Evolutionary conservation across 495 filamentous ascomycete species (phyloP).

Genomic region (Lepidopterella palustris): DNA sequence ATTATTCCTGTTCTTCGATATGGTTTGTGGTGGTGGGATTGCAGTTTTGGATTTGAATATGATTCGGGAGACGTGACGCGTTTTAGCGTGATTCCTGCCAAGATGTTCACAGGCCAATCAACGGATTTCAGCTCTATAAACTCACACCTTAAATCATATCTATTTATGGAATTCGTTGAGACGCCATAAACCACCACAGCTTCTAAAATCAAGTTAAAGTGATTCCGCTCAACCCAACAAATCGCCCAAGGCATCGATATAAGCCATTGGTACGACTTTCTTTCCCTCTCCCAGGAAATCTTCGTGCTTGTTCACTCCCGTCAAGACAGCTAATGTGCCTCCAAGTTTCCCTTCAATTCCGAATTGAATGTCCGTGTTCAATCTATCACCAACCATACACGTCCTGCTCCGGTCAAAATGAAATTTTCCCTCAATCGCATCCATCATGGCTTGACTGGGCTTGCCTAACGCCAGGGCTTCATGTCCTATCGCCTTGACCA

Average conservation of each 20-base stretch:
- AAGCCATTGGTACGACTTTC: slow-evolving; percentile 62
- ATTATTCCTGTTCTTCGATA: slow-evolving; percentile 1
- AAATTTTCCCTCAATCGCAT: slow-evolving; percentile 94
- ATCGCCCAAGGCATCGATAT: slow-evolving; percentile 78
- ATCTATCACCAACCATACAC: slow-evolving; percentile 94
- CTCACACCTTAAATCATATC: background rate
- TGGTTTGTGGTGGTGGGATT: background rate
- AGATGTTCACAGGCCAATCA: background rate
- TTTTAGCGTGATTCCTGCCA: slow-evolving; percentile 2
- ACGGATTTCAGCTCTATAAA: background rate
- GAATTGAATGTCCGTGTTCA: slow-evolving; percentile 95
- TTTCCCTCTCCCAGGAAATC: slow-evolving; percentile 64
- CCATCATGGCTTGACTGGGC: slow-evolving; percentile 98
- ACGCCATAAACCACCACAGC: background rate
- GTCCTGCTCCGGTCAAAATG: slow-evolving; percentile 72
- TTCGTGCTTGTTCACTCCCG: slow-evolving; percentile 76
- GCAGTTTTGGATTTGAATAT: background rate
- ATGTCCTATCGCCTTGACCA: slow-evolving; percentile 63
- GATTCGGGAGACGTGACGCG: background rate
- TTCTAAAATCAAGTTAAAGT: background rate
- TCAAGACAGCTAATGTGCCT: slow-evolving; percentile 85
- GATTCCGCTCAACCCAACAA: slow-evolving; percentile 38
- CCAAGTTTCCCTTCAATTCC: slow-evolving; percentile 86
- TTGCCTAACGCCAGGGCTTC: slow-evolving; percentile 79
- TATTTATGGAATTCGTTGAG: slow-evolving; percentile 4